Evolutionary conservation across 2,329 filamentous ascomycete species (phyloP).

Genomic region (Aspergillus ibericus): DNA sequence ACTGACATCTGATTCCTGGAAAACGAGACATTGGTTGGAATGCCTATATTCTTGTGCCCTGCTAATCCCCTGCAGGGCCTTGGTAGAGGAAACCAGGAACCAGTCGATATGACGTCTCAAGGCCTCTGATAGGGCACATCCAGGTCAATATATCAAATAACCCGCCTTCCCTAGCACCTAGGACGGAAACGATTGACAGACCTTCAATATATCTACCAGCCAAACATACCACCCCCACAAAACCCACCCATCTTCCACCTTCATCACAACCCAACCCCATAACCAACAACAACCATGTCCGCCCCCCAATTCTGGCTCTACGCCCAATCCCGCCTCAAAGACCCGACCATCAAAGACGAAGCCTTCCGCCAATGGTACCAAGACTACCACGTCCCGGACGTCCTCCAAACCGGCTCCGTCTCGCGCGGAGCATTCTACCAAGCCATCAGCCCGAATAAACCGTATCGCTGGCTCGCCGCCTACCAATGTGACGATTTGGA

Average conservation of each 20-base stretch:
- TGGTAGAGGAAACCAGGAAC: not conserved
- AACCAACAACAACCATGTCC: not conserved
- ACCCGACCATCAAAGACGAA: not conserved
- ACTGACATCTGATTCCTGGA: too few species aligned
- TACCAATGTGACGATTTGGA: not conserved
- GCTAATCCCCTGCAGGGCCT: not conserved
- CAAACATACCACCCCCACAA: too few species aligned
- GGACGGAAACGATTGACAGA: too few species aligned
- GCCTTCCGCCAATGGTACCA: not conserved
- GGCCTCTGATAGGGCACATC: not conserved
- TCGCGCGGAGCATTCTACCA: not conserved
- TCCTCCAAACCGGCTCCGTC: not conserved
- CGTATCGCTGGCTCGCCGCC: not conserved
- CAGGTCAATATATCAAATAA: not conserved
- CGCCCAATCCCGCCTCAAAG: not conserved
- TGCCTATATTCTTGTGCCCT: not conserved
- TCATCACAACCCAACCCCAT: too few species aligned
- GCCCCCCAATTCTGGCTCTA: not conserved
- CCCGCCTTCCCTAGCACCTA: too few species aligned
- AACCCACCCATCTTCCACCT: too few species aligned
- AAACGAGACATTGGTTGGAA: too few species aligned
- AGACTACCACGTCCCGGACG: not conserved
- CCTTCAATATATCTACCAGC: too few species aligned
- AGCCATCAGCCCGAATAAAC: not conserved
- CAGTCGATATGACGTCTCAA: not conserved